These are phyloP conservation scores for Exophiala bonariae DNA, from an alignment of 2,329 filamentous ascomycete genomes.

Conservation along the genomic window DNA sequence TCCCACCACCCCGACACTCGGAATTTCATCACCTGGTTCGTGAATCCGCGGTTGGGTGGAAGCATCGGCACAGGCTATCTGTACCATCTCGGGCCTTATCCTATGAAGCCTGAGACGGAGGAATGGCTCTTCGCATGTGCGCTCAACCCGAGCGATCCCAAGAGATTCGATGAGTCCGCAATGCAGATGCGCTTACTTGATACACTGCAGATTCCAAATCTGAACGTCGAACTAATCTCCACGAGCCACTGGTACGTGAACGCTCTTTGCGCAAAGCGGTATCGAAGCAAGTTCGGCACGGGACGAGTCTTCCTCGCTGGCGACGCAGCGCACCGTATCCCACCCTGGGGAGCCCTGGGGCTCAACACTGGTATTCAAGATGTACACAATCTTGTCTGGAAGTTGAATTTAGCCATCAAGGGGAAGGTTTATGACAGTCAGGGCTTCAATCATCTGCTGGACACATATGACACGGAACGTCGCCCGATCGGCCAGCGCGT, in stretches of 20 bases:
- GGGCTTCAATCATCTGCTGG: slow-evolving; percentile 27
- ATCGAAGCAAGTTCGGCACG: slow-evolving; percentile 22
- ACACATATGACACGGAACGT: slow-evolving; percentile 35
- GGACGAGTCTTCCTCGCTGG: slow-evolving; percentile 36
- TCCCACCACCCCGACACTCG: slow-evolving; percentile 30
- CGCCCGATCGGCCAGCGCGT: slow-evolving; percentile 33
- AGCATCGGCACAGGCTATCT: slow-evolving; percentile 36
- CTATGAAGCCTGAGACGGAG: slow-evolving; percentile 28
- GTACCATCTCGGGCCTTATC: slow-evolving; percentile 38
- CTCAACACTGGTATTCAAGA: slow-evolving; percentile 40
- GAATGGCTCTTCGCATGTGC: slow-evolving; percentile 37
- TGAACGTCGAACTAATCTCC: slow-evolving; percentile 33
- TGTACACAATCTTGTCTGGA: slow-evolving; percentile 46
- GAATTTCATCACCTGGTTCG: slow-evolving; percentile 39
- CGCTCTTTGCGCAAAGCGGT: slow-evolving; percentile 30
- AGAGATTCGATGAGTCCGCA: slow-evolving; percentile 27
- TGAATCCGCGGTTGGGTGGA: slow-evolving; percentile 35
- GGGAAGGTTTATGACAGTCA: no score
- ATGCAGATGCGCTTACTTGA: slow-evolving; percentile 29
- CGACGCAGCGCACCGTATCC: slow-evolving; percentile 34
- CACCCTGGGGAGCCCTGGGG: slow-evolving; percentile 33
- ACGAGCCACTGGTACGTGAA: slow-evolving; percentile 36
- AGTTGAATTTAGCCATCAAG: slow-evolving; percentile 29
- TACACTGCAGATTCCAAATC: slow-evolving; percentile 32
- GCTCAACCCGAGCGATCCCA: slow-evolving; percentile 27